Evolutionary conservation across 2,329 filamentous ascomycete species (phyloP).

Genomic region (Colletotrichum sp.): DNA sequence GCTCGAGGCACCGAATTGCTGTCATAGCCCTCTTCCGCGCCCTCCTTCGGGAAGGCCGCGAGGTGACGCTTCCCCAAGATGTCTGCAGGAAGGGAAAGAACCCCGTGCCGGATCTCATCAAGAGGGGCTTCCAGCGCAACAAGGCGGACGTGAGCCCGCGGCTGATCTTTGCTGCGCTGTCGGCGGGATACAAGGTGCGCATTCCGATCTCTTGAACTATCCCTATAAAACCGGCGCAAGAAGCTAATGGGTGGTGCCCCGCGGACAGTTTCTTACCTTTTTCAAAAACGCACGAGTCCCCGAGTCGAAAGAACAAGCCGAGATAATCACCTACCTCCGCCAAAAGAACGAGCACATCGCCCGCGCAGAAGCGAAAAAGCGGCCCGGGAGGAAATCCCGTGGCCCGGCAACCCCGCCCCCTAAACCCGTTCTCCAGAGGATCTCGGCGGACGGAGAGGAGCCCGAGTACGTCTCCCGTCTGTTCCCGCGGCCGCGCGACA

Average conservation of each 20-base stretch:
- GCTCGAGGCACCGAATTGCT: constrained; percentile 58
- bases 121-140: constrained; percentile 67
- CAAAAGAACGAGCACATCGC: constrained; percentile 17
- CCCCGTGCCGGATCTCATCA: constrained; percentile 63
- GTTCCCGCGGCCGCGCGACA: constrained; percentile 52
- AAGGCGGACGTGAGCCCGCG: constrained; percentile 60
- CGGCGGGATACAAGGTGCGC: constrained; percentile 70
- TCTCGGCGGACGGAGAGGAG: constrained; percentile 35
- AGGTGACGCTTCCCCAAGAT: constrained; percentile 57
- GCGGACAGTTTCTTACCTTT: constrained; percentile 44
- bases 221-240: neutral
- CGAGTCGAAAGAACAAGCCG: constrained; percentile 43
- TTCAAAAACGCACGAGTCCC: constrained; percentile 41
- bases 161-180: constrained; percentile 66
- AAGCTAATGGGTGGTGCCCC: neutral
- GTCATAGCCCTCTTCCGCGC: constrained; percentile 76
- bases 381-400: constrained; percentile 23
- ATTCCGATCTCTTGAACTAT: neutral
- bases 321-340: constrained; percentile 46
- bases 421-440: constrained; percentile 37
- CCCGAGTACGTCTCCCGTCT: constrained; percentile 53
- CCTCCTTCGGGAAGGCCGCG: constrained; percentile 63
- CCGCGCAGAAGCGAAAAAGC: constrained; percentile 9
- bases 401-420: constrained; percentile 15
- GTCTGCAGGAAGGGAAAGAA: constrained; percentile 36